phyloP scores from a whole-genome alignment of 805 yeast genomes.

The Saturnispora gosingensis region DNA sequence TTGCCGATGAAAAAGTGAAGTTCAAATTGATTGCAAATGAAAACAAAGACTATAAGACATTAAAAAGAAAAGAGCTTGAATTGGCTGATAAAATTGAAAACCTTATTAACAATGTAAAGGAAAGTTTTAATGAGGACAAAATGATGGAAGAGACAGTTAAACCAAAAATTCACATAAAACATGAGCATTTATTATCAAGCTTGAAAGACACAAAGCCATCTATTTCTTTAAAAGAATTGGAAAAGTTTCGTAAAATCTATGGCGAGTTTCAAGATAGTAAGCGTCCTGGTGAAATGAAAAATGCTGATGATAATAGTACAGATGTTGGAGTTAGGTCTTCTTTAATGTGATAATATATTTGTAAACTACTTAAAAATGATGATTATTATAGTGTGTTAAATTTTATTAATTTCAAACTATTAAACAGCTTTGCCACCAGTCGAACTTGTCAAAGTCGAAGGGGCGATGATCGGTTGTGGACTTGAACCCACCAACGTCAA shows the following conservation, averaged over 20 bases:
- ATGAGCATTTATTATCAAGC: conserved; percentile 51
- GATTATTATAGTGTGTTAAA: neutral
- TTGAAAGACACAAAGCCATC: conserved; percentile 79
- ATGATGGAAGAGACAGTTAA: conserved; percentile 23
- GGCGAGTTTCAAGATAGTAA: conserved; percentile 51
- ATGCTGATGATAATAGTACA: conserved; percentile 59
- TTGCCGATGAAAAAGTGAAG: conserved; percentile 11
- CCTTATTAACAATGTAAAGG: conserved; percentile 18
- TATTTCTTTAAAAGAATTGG: conserved; percentile 63
- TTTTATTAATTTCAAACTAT: neutral
- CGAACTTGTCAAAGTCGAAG: conserved; percentile 15
- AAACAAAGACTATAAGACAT: conserved; percentile 5
- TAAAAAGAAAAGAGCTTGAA: conserved; percentile 16
- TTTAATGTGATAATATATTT: conserved; percentile 40
- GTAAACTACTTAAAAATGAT: neutral
- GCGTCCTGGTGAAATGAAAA: conserved; percentile 82
- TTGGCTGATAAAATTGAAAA: conserved; percentile 15
- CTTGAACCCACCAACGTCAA: conserved; percentile 37
- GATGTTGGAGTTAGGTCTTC: conserved; percentile 83
- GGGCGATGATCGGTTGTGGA: conserved; percentile 6
- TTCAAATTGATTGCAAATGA: conserved; percentile 14
- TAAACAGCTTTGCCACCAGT: conserved; percentile 22
- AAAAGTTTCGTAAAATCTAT: conserved; percentile 56
- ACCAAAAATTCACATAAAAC: conserved; percentile 36
- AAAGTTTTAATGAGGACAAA: conserved; percentile 30